phyloP scores from a whole-genome alignment of 306 rosid genomes.

The Abrus pulchellus region DNA sequence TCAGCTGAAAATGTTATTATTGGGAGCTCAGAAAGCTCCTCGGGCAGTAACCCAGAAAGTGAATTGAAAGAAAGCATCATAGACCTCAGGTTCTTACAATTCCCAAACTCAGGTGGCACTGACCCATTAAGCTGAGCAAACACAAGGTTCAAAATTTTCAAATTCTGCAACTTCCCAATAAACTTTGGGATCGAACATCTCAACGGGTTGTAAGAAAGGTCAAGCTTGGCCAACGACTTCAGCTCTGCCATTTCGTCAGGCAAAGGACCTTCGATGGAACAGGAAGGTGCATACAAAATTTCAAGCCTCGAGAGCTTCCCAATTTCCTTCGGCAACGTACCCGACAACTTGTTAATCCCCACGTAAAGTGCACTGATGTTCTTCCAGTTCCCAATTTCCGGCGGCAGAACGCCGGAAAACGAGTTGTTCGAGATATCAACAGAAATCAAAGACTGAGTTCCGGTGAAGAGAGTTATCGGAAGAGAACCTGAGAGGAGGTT shows the following conservation, averaged over 20 bases:
- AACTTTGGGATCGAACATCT: slow-evolving; percentile 80
- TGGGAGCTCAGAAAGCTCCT: slow-evolving; percentile 84
- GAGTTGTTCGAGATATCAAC: slow-evolving; percentile 90
- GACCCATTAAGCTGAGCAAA: slow-evolving; percentile 81
- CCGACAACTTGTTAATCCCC: slow-evolving; percentile 72
- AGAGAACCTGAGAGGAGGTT: slow-evolving; percentile 81
- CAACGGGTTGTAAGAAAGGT: slow-evolving; percentile 89
- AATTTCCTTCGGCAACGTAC: slow-evolving; percentile 76
- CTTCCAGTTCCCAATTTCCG: slow-evolving; percentile 68
- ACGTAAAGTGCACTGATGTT: slow-evolving; percentile 76
- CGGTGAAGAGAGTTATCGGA: slow-evolving; percentile 68
- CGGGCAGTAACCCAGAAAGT: slow-evolving; percentile 81
- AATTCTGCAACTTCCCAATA: slow-evolving; percentile 74
- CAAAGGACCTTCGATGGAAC: slow-evolving; percentile 85
- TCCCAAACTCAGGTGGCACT: slow-evolving; percentile 85
- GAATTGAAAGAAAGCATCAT: slow-evolving; percentile 84
- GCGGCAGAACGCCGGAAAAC: slow-evolving; percentile 74
- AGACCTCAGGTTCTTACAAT: slow-evolving; percentile 68
- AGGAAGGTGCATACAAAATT: slow-evolving; percentile 63
- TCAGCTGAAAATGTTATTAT: slow-evolving; percentile 80
- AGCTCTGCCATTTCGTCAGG: slow-evolving; percentile 79
- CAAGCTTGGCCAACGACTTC: slow-evolving; percentile 69
- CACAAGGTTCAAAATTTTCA: slow-evolving; percentile 68
- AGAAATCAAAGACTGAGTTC: slow-evolving; percentile 65
- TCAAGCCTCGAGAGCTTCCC: slow-evolving; percentile 77